phyloP scores from a whole-genome alignment of 2,329 filamentous ascomycete species.

The Ampelomyces quisqualis region DNA sequence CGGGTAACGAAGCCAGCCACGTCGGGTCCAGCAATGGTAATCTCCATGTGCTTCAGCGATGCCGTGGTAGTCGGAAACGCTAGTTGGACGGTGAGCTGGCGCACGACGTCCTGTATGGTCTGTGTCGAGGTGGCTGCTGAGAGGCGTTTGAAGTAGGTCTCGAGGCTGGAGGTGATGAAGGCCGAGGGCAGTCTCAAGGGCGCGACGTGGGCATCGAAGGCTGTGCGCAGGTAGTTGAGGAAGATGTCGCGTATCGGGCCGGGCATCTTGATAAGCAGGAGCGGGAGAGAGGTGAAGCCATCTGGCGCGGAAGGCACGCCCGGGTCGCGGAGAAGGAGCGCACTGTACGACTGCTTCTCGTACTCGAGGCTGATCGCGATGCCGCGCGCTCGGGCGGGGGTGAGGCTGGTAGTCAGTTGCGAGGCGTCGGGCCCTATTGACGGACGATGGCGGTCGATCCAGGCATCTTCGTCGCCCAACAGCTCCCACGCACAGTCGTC shows the following conservation, averaged over 20 bases:
- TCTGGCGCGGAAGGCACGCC: conserved; percentile 29
- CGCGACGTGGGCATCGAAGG: conserved; percentile 54
- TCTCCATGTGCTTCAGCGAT: conserved; percentile 46
- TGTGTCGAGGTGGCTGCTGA: conserved; percentile 39
- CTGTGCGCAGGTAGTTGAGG: conserved; percentile 51
- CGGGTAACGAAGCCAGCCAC: conserved; percentile 38
- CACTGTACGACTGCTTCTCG: conserved; percentile 52
- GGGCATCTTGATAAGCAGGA: conserved; percentile 55
- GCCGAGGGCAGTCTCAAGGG: conserved; percentile 47
- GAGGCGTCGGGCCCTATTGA: conserved; percentile 38
- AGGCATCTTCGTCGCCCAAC: conserved; percentile 45
- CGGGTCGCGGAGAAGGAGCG: conserved; percentile 50
- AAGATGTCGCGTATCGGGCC: conserved; percentile 52
- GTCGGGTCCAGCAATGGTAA: conserved; percentile 47
- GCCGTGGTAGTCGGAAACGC: conserved; percentile 33
- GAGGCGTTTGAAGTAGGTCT: conserved; percentile 62
- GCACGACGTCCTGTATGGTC: conserved; percentile 33
- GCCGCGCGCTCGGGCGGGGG: conserved; percentile 41
- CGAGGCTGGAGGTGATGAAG: conserved; percentile 50
- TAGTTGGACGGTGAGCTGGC: conserved; percentile 41
- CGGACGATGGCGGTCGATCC: conserved; percentile 42
- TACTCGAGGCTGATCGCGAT: conserved; percentile 54
- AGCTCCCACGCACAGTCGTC: conserved; percentile 51
- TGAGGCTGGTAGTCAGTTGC: conserved; percentile 17
- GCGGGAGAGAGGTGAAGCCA: conserved; percentile 51